Evolutionary conservation across 805 yeast genomes (phyloP).

Genomic region (Saturnispora kantuleensis): DNA sequence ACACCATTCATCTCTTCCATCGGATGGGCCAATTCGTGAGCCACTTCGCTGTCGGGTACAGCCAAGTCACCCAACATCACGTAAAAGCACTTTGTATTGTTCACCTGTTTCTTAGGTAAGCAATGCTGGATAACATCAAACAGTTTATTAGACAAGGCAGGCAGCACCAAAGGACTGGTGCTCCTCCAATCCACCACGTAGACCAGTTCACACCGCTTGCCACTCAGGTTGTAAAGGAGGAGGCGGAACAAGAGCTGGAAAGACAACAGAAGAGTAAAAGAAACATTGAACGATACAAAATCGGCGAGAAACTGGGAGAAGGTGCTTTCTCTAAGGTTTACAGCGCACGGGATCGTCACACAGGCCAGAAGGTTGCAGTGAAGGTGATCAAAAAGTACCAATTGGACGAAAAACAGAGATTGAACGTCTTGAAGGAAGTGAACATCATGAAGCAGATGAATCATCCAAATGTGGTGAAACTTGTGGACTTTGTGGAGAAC

Average conservation of each 20-base stretch:
- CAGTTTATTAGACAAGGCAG: slow-evolving; percentile 1
- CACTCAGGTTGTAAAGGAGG: slow-evolving; percentile 25
- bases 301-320: slow-evolving; percentile 44
- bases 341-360: slow-evolving; percentile 32
- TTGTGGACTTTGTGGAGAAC: slow-evolving; percentile 58
- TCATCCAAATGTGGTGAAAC: slow-evolving; percentile 55
- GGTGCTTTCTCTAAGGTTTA: slow-evolving; percentile 53
- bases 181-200: slow-evolving; percentile 9
- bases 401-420: slow-evolving; percentile 50
- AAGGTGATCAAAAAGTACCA: slow-evolving; percentile 60
- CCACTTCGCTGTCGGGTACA: not conserved
- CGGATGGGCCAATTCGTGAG: not conserved
- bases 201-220: slow-evolving; percentile 26
- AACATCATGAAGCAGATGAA: slow-evolving; percentile 58
- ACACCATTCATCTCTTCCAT: not conserved
- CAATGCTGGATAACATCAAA: slow-evolving; percentile 3
- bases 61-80: not conserved
- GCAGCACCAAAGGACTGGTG: slow-evolving; percentile 2
- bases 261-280: slow-evolving; percentile 16
- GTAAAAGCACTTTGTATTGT: no score
- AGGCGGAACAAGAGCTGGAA: slow-evolving; percentile 17
- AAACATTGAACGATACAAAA: slow-evolving; percentile 30
- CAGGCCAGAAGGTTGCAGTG: slow-evolving; percentile 39
- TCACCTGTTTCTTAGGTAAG: no score
- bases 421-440: slow-evolving; percentile 72